Percentiles rank a stretch among this genome's conserved stretches.
phyloP scores from a whole-genome alignment of 768 basidiomycete species.

The Leccinellum rugosiceps region DNA sequence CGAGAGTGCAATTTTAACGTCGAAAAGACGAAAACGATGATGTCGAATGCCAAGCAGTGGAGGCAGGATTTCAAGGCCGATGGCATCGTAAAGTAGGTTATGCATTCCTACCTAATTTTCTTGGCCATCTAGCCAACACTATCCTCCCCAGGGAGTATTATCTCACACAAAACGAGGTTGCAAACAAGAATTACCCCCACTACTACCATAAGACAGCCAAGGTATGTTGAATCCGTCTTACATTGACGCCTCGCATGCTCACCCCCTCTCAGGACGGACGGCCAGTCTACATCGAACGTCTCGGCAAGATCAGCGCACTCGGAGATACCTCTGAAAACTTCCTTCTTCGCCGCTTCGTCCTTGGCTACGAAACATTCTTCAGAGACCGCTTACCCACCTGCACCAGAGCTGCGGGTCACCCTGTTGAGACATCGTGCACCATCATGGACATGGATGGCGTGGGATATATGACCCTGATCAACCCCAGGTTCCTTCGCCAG shows the following conservation, averaged over 20 bases:
- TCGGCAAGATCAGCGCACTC: conserved; percentile 76
- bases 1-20: conserved; percentile 93
- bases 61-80: conserved; percentile 81
- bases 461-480: no score
- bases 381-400: no score
- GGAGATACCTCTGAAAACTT: no score
- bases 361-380: no score
- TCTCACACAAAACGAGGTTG: conserved; percentile 77
- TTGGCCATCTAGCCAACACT: no score
- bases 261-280: conserved; percentile 69
- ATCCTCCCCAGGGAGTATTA: conserved; percentile 81
- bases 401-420: no score
- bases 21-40: conserved; percentile 77
- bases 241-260: neutral
- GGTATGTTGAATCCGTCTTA: conserved; percentile 46
- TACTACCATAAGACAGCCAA: conserved; percentile 96
- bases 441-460: no score
- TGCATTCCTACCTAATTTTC: no score
- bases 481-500: no score
- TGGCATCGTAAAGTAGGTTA: conserved; percentile 60
- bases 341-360: no score
- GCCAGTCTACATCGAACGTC: conserved; percentile 91
- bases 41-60: conserved; percentile 82
- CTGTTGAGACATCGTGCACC: no score
- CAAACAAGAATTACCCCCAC: conserved; percentile 91